phyloP scores from a whole-genome alignment of 441 rosid species.

The Kokia cookei region DNA sequence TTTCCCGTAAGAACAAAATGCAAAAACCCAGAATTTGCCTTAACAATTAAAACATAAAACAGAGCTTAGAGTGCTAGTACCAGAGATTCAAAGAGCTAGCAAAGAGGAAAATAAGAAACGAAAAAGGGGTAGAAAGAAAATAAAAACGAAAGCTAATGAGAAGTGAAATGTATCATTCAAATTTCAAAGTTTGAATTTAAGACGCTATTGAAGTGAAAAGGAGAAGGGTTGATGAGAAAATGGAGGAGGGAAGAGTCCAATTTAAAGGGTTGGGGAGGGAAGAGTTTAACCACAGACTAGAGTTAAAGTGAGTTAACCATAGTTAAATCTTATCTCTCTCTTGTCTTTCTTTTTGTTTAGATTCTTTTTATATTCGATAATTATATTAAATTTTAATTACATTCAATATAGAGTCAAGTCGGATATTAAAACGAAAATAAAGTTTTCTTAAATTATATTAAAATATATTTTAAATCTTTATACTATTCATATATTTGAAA shows the following conservation, averaged over 20 bases:
- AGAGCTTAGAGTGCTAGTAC: neutral
- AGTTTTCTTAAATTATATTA: too few species aligned
- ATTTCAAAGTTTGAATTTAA: neutral
- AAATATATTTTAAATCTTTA: too few species aligned
- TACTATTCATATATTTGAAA: too few species aligned
- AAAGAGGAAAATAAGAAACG: neutral
- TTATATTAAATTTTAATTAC: too few species aligned
- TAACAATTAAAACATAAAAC: neutral
- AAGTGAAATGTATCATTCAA: neutral
- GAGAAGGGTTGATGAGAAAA: neutral
- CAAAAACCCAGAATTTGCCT: neutral
- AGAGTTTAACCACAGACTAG: neutral
- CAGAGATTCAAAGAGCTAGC: neutral
- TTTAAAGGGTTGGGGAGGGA: conserved; percentile 5
- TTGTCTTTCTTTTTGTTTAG: neutral
- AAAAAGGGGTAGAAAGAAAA: neutral
- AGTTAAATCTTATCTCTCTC: conserved; percentile 1
- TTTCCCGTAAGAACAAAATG: neutral
- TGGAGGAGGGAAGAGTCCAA: neutral
- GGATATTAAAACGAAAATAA: too few species aligned
- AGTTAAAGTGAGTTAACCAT: neutral
- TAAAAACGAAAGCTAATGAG: neutral
- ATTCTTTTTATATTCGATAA: too few species aligned
- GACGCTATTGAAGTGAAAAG: neutral
- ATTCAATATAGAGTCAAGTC: too few species aligned